Conservation (phyloP, 306 rosid species). For the Phaseolus lunatus region DNA sequence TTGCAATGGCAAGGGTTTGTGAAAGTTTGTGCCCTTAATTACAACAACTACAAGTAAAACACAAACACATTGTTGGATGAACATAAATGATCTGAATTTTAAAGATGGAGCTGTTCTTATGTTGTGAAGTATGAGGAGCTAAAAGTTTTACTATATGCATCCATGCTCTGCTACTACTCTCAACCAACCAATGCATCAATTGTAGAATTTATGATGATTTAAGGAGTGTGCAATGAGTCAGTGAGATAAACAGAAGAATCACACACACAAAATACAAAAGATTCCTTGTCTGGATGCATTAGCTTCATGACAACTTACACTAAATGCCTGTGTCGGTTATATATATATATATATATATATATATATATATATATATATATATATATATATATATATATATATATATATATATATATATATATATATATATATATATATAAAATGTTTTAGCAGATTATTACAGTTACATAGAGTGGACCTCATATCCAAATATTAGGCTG, state of each 20-base stretch:
- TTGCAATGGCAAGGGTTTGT: background rate
- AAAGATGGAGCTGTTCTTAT: constrained; percentile 1
- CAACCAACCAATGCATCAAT: background rate
- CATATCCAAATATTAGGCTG: background rate
- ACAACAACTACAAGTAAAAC: constrained; percentile 1
- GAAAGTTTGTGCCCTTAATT: constrained; percentile 1
- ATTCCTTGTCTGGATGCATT: constrained; percentile 31
- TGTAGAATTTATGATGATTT: constrained; percentile 17
- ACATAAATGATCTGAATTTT: constrained; percentile 25
- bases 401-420: background rate
- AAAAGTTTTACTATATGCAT: background rate
- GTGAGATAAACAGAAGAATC: constrained; percentile 17
- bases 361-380: background rate
- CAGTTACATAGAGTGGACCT: background rate
- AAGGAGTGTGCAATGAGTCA: constrained; percentile 21
- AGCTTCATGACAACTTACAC: constrained; percentile 44
- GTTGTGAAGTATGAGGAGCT: background rate
- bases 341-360: background rate
- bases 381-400: background rate
- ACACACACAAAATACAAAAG: background rate
- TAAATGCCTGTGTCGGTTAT: constrained; percentile 44
- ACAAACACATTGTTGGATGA: constrained; percentile 6
- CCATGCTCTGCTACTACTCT: background rate
- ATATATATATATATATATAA: background rate
- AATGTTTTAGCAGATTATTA: background rate